These are phyloP conservation scores for Furcasterigmium furcatum DNA, from an alignment of 2,329 filamentous ascomycete species.

Conservation along the genomic window DNA sequence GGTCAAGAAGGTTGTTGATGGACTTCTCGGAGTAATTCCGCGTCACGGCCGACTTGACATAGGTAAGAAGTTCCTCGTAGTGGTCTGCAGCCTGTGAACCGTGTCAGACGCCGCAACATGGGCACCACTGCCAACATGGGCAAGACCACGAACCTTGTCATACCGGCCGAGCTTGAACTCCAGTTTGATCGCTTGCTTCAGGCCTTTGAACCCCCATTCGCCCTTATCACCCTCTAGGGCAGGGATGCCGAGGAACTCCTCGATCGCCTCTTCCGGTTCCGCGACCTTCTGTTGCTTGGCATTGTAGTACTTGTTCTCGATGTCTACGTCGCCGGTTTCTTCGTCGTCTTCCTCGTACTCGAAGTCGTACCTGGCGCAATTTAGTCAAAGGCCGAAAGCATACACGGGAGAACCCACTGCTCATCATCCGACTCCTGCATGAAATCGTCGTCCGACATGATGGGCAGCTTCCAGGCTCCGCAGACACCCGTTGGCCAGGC, in stretches of 20 bases:
- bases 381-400: slow-evolving; percentile 7
- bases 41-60: slow-evolving; percentile 94
- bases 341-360: slow-evolving; percentile 94
- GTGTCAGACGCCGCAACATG: slow-evolving; percentile 2
- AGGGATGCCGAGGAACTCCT: slow-evolving; percentile 88
- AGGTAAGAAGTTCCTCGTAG: slow-evolving; percentile 92
- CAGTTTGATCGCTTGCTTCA: slow-evolving; percentile 97
- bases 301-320: slow-evolving; percentile 99
- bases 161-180: slow-evolving; percentile 93
- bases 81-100: slow-evolving; percentile 74
- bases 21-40: slow-evolving; percentile 99
- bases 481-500: too few species aligned
- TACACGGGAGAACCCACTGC: slow-evolving; percentile 23
- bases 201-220: slow-evolving; percentile 97
- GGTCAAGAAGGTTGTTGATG: slow-evolving; percentile 99
- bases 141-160: slow-evolving; percentile 57
- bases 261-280: slow-evolving; percentile 83
- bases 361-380: slow-evolving; percentile 71
- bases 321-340: slow-evolving; percentile 83
- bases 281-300: slow-evolving; percentile 92
- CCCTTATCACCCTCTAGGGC: slow-evolving; percentile 85
- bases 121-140: not conserved
- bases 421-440: slow-evolving; percentile 47
- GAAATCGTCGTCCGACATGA: slow-evolving; percentile 50
- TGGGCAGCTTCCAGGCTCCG: slow-evolving; percentile 12